Conservation (phyloP, 805 yeast species). For the Pichia scutulata region DNA sequence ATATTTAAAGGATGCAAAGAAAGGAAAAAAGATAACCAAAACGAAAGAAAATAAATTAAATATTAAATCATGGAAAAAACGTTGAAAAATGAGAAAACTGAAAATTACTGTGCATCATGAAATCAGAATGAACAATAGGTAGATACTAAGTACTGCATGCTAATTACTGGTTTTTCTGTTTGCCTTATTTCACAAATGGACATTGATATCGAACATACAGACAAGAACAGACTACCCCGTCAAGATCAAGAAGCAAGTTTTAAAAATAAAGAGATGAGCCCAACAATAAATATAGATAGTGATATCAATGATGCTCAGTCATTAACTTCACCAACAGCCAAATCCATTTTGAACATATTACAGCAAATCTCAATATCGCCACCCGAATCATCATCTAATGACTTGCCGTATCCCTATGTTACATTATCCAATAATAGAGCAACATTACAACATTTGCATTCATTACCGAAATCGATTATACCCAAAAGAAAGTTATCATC, state of each 20-base stretch:
- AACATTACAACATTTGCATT: conserved; percentile 6
- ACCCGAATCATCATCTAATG: background rate
- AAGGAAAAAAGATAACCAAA: background rate
- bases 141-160: background rate
- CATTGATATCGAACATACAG: background rate
- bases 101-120: no score
- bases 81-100: background rate
- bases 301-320: background rate
- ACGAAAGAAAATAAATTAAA: background rate
- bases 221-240: no score
- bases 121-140: no score
- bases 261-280: background rate
- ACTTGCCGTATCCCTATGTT: background rate
- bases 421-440: background rate
- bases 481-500: conserved; percentile 9
- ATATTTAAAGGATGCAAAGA: background rate
- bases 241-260: background rate
- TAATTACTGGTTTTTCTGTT: no score
- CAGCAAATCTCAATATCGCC: conserved; percentile 12
- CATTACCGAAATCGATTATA: conserved; percentile 4
- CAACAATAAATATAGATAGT: background rate
- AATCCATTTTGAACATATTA: conserved; percentile 10
- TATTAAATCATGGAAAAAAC: background rate
- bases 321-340: conserved; percentile 7
- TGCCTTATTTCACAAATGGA: background rate